Conservation (phyloP, 148 eudicot genomes). For the Talinum fruticosum region DNA sequence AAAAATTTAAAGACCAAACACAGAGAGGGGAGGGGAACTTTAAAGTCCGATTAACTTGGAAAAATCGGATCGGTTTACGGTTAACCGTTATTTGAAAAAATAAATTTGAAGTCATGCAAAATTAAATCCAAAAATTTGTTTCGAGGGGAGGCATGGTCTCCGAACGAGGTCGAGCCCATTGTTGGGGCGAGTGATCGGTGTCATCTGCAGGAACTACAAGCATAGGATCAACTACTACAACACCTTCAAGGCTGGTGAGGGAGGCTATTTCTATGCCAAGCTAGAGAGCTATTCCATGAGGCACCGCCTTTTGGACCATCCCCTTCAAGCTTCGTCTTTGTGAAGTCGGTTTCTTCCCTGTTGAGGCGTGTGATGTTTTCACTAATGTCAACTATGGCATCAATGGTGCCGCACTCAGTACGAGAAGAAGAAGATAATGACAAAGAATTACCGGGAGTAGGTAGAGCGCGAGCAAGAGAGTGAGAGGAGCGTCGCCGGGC, state of each 20-base stretch:
- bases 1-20: too few species aligned
- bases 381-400: slow-evolving; percentile 77
- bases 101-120: too few species aligned
- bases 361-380: slow-evolving; percentile 46
- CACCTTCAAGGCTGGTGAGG: slow-evolving; percentile 31
- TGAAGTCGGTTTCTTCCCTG: slow-evolving; percentile 67
- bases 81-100: too few species aligned
- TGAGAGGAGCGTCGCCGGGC: too few species aligned
- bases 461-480: too few species aligned
- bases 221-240: slow-evolving; percentile 67
- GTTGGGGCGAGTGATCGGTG: slow-evolving; percentile 47
- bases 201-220: slow-evolving; percentile 69
- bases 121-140: too few species aligned
- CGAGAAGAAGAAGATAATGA: slow-evolving; percentile 43
- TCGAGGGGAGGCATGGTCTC: slow-evolving; percentile 46
- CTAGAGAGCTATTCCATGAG: slow-evolving; percentile 52
- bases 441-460: slow-evolving; percentile 47
- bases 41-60: too few species aligned
- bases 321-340: slow-evolving; percentile 71
- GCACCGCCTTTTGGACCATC: slow-evolving; percentile 58
- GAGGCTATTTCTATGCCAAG: slow-evolving; percentile 67
- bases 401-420: slow-evolving; percentile 53
- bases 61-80: too few species aligned
- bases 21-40: too few species aligned
- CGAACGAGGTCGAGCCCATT: slow-evolving; percentile 49